Evolutionary conservation across 129 eudicot species (phyloP).

Genomic region (Flaveria bidentis): DNA sequence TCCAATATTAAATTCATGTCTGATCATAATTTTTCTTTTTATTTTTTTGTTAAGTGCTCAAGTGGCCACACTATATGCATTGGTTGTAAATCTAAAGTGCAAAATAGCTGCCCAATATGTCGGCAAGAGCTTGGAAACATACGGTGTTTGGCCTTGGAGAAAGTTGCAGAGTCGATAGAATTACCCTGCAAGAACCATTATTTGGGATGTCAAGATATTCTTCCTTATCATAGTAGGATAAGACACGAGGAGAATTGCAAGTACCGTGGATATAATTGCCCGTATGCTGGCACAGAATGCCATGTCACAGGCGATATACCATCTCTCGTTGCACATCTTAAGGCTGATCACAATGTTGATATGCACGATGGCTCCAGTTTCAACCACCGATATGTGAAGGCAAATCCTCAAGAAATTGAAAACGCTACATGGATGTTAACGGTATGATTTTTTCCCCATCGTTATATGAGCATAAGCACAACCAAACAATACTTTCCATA

Average conservation of each 20-base stretch:
- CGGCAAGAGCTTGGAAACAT: conserved; percentile 61
- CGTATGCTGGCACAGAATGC: conserved; percentile 69
- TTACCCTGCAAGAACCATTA: conserved; percentile 58
- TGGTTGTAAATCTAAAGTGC: conserved; percentile 54
- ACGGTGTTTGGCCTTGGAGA: conserved; percentile 64
- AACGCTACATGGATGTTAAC: conserved; percentile 75
- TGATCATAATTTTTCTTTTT: neutral
- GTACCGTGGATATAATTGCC: conserved; percentile 61
- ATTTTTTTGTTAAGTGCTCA: conserved; percentile 45
- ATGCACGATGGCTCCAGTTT: conserved; percentile 60
- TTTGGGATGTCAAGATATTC: conserved; percentile 57
- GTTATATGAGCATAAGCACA: neutral
- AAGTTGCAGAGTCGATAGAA: conserved; percentile 61
- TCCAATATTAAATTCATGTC: neutral
- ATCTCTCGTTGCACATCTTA: conserved; percentile 52
- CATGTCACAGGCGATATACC: conserved; percentile 51
- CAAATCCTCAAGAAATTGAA: conserved; percentile 62
- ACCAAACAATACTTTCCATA: neutral
- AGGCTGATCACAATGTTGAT: conserved; percentile 55
- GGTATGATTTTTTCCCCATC: conserved; percentile 8
- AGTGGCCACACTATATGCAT: conserved; percentile 63
- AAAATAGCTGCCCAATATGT: conserved; percentile 54
- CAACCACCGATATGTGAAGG: conserved; percentile 62
- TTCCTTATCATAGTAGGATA: conserved; percentile 45
- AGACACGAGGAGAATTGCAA: conserved; percentile 53